phyloP scores from a whole-genome alignment of 2,329 filamentous ascomycete genomes.

The Talaromyces sp. region DNA sequence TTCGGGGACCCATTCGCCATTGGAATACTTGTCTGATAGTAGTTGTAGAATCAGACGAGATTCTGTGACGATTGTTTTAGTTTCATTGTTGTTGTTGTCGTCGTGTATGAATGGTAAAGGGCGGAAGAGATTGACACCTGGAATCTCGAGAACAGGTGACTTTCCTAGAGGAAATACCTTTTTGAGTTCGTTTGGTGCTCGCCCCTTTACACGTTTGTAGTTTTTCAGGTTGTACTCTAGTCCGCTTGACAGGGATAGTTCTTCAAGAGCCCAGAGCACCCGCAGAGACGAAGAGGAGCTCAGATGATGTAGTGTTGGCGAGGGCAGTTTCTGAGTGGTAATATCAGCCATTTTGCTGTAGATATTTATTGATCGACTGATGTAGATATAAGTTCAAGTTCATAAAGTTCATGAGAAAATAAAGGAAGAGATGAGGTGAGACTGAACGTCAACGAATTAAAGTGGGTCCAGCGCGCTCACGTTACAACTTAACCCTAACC shows the following conservation, averaged over 20 bases:
- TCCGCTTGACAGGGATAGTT: conserved; percentile 24
- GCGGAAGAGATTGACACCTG: conserved; percentile 11
- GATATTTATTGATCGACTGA: background rate
- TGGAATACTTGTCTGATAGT: conserved; percentile 27
- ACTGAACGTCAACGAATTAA: conserved; percentile 2
- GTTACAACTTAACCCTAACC: background rate
- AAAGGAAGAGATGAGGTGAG: background rate
- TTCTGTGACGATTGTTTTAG: conserved; percentile 26
- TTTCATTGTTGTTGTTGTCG: background rate
- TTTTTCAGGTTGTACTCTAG: conserved; percentile 27
- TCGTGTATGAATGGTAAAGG: conserved; percentile 12
- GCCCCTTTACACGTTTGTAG: conserved; percentile 24
- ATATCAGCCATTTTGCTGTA: background rate
- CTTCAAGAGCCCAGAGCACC: conserved; percentile 30
- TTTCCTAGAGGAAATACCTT: conserved; percentile 28
- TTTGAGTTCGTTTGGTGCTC: conserved; percentile 22
- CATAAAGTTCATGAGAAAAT: too few relatives aligned
- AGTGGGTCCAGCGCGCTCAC: background rate
- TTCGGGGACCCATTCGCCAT: conserved; percentile 24
- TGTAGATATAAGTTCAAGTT: background rate
- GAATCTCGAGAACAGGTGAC: conserved; percentile 27
- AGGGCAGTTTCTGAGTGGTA: background rate
- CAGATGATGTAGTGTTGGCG: conserved; percentile 28
- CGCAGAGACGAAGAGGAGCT: conserved; percentile 26
- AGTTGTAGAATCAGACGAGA: conserved; percentile 29